Base-by-base conservation (phyloP, 1,139 yeast genomes). In the Petasospora fabianii region DNA sequence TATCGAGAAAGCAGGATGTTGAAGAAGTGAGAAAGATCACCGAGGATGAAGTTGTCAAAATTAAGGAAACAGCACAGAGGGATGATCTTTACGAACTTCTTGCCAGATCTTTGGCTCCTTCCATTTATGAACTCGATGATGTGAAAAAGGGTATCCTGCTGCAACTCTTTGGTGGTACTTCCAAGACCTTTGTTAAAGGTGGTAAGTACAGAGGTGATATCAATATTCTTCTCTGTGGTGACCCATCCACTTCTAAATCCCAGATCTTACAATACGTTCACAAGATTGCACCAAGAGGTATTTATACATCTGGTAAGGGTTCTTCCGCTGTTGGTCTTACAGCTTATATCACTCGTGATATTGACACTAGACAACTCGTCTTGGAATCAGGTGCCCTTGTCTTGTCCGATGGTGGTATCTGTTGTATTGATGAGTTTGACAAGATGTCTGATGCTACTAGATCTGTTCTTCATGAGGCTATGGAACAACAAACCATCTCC, bases 241-340 rank as follows among this genome's bases (percentile, higher is more conserved):
- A 92, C 60, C 99, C 99, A 3, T 90, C 97, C 9, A 92, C 99
- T 4, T 82, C 97, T 11, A 92, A 92, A 60, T 92, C 98, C 2
- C 99, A 92, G 62, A 68, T 92, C 41, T 70, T 92, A 51, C 94
- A 88, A 57, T 92, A 92, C 52, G 97, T 92, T 36, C 98, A 92
- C 64, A 87, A 90, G 59, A 92, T 92, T 50, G 95, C 98, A 0
- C 99, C 99, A 29, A 73, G 98, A 59, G 98, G 98, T 52, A 87
- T 94, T 30, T 92, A 90, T 61, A 92, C 99, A 2, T 88, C 97
- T 1, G 99, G 99, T 64, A 92, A 92, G 58, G 98, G 98, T 39
- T 88, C 97, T 0, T 92, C 98, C 18, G 99, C 99, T 0, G 99
- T 92, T 41, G 99, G 99, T 69, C 72, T 92, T 58, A 92, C 99